These are phyloP conservation scores for Zalerion maritima DNA, from an alignment of 495 filamentous ascomycete species.

Conservation along the genomic window DNA sequence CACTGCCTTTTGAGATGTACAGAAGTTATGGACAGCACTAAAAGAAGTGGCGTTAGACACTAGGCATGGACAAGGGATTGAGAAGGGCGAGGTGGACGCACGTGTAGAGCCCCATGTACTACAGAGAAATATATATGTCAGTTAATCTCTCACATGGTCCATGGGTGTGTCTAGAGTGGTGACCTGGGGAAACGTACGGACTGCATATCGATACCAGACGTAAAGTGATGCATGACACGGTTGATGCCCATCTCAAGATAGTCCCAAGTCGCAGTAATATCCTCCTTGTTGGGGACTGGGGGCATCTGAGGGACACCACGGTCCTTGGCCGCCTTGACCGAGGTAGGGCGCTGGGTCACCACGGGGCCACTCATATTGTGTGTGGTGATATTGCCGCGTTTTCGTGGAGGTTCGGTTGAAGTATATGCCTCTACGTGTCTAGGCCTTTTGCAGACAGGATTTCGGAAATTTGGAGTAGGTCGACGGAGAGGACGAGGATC, in stretches of 20 bases:
- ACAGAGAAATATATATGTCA: constrained; percentile 6
- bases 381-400: too few relatives aligned
- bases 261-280: constrained; percentile 76
- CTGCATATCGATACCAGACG: constrained; percentile 82
- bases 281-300: constrained; percentile 56
- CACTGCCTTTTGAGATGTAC: constrained; percentile 93
- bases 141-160: constrained; percentile 2
- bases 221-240: constrained; percentile 82
- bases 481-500: too few relatives aligned
- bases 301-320: constrained; percentile 19
- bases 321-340: neutral
- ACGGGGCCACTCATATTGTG: too few relatives aligned
- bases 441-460: too few relatives aligned
- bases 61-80: neutral
- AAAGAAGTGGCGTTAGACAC: constrained; percentile 13
- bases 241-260: constrained; percentile 80
- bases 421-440: too few relatives aligned
- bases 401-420: too few relatives aligned
- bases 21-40: constrained; percentile 96
- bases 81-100: constrained; percentile 24
- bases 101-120: constrained; percentile 99
- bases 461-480: too few relatives aligned
- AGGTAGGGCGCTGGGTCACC: too few relatives aligned
- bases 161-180: constrained; percentile 1
- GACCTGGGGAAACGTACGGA: constrained; percentile 40